Evolutionary conservation across 1,284 basidiomycete genomes (phyloP).

Genomic region (Sporisorium iseilematis-ciliati): DNA sequence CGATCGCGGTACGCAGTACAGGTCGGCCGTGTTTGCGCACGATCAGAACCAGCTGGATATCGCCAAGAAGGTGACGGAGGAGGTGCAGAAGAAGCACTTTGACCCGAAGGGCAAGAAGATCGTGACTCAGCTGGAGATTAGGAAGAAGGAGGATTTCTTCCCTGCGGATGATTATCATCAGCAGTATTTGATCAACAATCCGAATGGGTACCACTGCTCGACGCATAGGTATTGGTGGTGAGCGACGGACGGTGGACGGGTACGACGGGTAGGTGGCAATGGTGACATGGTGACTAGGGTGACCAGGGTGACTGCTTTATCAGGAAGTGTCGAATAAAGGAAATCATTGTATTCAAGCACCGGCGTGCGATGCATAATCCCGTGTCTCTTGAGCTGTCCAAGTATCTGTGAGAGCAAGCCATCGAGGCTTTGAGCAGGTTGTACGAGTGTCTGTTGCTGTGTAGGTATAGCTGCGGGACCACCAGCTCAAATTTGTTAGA

Average conservation of each 20-base stretch:
- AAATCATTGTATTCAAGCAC: too few species aligned
- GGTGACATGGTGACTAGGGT: too few species aligned
- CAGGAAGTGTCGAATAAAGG: too few species aligned
- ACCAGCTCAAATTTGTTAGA: too few species aligned
- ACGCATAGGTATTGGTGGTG: conserved; percentile 57
- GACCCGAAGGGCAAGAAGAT: conserved; percentile 79
- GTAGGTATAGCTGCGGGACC: too few species aligned
- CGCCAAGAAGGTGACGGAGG: conserved; percentile 83
- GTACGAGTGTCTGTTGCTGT: too few species aligned
- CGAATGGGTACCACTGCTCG: conserved; percentile 64
- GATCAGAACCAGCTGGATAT: conserved; percentile 80
- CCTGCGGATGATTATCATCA: conserved; percentile 68
- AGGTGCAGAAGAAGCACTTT: conserved; percentile 84
- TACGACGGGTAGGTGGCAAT: too few species aligned
- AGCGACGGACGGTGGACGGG: not conserved
- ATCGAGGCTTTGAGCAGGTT: too few species aligned
- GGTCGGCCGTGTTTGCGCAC: conserved; percentile 89
- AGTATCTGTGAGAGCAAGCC: too few species aligned
- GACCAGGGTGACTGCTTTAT: too few species aligned
- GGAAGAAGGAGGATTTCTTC: conserved; percentile 45
- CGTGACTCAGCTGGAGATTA: conserved; percentile 74
- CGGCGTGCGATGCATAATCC: too few species aligned
- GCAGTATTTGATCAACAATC: conserved; percentile 64
- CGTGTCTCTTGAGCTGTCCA: too few species aligned
- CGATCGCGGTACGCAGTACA: conserved; percentile 77